Evolutionary conservation across 2,329 filamentous ascomycete genomes (phyloP), one percentile per base, ranked within the genome.

Genomic region (Penicillium capsulatum): DNA sequence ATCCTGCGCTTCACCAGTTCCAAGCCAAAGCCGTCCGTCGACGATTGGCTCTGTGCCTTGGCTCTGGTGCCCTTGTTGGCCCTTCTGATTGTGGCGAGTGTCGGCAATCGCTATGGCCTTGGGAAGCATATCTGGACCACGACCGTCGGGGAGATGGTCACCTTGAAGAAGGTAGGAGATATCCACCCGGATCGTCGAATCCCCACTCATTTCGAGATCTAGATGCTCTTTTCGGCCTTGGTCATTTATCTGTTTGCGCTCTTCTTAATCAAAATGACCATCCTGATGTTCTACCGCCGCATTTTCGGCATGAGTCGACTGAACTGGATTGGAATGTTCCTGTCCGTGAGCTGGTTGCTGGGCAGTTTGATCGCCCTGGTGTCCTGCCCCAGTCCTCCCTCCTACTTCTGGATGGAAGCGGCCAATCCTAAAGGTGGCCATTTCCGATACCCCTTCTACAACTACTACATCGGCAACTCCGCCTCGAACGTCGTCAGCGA

Each of bases 191-290:
- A 15, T 20, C 29, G 8, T 32, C 11, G 16, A 11, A 13, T 16
- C 33, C 36, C 7, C 20, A 27, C 28, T 34, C 6, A 19, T 17
- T 32, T 15, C 22, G 31, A 15, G 19, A 33, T 15, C 73, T 3
- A 62, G 63, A 0, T 59, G 52, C 78, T 77, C 9, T 28, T 28
- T 11, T 6, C 26, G 4, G 9, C 4, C 11, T 26, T 20, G 13
- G 9, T 38, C 10, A 17, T 54, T 28, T 53, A 54, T 24, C 34
- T 44, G 15, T 31, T 34, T 26, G 34, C 47, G 17, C 40, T 50
- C 3, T 42, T 49, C 15, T 24, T 45, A 1, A 52, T 45, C 31
- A 49, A 51, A 28, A 11, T 49, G 8, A 55, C 50, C 3, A 51
- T 57, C n/a, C 31, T 55, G 3, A 42, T 46, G 26, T 55, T 56